A percentile compares a stretch with the other conserved stretches of the same genome.
phyloP scores from a whole-genome alignment of 148 eudicot genomes.

The Silene latifolia region DNA sequence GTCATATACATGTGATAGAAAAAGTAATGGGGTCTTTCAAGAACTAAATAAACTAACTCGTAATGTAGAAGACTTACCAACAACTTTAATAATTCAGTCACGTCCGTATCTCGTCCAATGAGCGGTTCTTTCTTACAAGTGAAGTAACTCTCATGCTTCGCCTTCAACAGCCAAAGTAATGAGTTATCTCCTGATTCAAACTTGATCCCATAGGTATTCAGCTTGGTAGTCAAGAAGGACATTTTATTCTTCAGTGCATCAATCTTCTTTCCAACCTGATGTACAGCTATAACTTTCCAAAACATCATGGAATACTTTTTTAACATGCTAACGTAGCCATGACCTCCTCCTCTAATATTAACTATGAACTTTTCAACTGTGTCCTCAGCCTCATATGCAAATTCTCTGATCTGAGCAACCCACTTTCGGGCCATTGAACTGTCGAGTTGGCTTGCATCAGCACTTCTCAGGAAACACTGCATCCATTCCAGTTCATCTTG shows the following conservation, averaged over 20 bases:
- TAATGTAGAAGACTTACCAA: not conserved
- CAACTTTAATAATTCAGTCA: not conserved
- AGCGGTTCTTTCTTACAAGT: conserved; percentile 4
- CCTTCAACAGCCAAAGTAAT: conserved; percentile 1
- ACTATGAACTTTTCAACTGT: conserved; percentile 20
- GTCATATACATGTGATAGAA: too few species aligned
- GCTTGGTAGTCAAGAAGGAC: conserved; percentile 15
- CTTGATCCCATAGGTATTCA: conserved; percentile 23
- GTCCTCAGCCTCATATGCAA: conserved; percentile 33
- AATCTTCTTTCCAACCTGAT: conserved; percentile 10
- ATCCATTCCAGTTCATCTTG: conserved; percentile 27
- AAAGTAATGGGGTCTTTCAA: not conserved
- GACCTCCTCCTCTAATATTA: not conserved
- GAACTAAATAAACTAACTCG: not conserved
- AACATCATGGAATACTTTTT: conserved; percentile 9
- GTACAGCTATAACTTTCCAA: conserved; percentile 1
- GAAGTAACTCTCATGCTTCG: not conserved
- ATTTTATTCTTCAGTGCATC: conserved; percentile 22
- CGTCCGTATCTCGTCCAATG: not conserved
- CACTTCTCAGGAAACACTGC: conserved; percentile 23
- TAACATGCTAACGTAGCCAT: not conserved
- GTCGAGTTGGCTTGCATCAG: conserved; percentile 14
- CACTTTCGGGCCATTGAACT: conserved; percentile 22
- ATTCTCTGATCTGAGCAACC: conserved; percentile 30
- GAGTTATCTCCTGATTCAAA: conserved; percentile 4